Base-by-base conservation (phyloP, 352 stramenopile genomes). In the Phytophthora litchii region DNA sequence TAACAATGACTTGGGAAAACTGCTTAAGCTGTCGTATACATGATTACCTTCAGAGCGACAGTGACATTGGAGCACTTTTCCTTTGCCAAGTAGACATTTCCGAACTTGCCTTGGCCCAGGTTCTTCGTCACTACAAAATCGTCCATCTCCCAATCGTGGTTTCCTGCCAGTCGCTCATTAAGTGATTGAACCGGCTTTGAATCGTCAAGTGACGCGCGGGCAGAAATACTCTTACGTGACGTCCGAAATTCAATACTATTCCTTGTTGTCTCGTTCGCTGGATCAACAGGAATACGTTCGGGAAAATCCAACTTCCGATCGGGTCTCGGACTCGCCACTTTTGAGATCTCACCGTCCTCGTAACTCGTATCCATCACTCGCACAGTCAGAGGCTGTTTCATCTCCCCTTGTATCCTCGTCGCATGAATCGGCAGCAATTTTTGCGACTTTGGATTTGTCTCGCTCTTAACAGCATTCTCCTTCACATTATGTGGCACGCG, bases 101-200 rank as follows among this genome's bases (percentile, higher is more conserved):
- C 86, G 41, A 93, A 95, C 58, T 95, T 95, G 43, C 86, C 86
- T 64, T 92, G 87, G 9, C 86, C 86, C 11, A 95, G 56, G 27
- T 82, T 92, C 54, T 88, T 90, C 14, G 79, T 90, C 37, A 92
- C 80, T 5, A 70, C 57, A 40, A 93, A 95, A 46, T 95, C 84
- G 12, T 90, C 74, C 65, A 93, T 76, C 48, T 81, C 71, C 76
- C 76, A 93, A 38, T 93, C 89, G 3, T 67, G 60, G 35, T 78
- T 82, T 50, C 76, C 64, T 44, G 72, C 46, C 17, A 89, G 14
- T 10, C 78, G 64, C 31, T 92, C 74, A 17, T 68, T 73, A 12
- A 92, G 55, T 35, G 77, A 76, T 13, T 55, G 67, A 8, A 45
- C 27, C 0, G 66, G 42, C 11, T 74, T 78, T 1, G 64, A 46